A percentile compares a stretch with the other conserved stretches of the same genome.
Conservation (phyloP, 257 asterid species). For the Solanum neorickii region DNA sequence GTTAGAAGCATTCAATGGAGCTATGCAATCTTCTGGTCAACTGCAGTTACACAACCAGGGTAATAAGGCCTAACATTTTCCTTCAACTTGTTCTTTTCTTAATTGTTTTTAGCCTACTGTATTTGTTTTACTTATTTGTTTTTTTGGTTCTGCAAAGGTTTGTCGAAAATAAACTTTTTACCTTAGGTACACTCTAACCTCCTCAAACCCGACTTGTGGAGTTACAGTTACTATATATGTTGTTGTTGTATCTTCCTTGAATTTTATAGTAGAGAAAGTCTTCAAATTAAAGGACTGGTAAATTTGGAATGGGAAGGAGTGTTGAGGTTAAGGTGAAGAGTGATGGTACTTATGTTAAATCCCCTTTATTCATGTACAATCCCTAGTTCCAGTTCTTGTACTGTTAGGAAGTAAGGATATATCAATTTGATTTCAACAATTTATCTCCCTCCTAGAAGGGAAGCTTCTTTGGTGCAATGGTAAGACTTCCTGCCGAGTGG, state of each 20-base stretch:
- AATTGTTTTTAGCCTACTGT: not conserved
- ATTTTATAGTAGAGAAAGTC: not conserved
- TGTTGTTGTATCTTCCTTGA: not conserved
- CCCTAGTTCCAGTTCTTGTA: not conserved
- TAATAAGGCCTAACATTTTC: slow-evolving; percentile 9
- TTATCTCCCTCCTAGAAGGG: not conserved
- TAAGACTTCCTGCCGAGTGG: not conserved
- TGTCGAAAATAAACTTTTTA: not conserved
- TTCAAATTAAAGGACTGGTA: not conserved
- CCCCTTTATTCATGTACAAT: not conserved
- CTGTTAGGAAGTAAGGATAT: not conserved
- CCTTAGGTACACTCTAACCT: not conserved
- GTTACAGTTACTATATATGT: not conserved
- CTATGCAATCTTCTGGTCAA: slow-evolving; percentile 86
- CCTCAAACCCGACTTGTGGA: not conserved
- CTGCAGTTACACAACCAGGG: slow-evolving; percentile 54
- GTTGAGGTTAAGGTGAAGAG: not conserved
- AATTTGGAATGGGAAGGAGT: not conserved
- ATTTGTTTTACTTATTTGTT: not conserved
- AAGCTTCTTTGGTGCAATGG: not conserved
- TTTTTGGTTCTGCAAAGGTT: not conserved
- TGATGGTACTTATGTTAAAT: not conserved
- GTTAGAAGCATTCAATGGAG: slow-evolving; percentile 84
- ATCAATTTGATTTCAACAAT: not conserved
- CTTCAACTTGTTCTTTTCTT: not conserved